Conservation (phyloP, 345 rosid genomes). For the Cardamine chenopodiifolia region DNA sequence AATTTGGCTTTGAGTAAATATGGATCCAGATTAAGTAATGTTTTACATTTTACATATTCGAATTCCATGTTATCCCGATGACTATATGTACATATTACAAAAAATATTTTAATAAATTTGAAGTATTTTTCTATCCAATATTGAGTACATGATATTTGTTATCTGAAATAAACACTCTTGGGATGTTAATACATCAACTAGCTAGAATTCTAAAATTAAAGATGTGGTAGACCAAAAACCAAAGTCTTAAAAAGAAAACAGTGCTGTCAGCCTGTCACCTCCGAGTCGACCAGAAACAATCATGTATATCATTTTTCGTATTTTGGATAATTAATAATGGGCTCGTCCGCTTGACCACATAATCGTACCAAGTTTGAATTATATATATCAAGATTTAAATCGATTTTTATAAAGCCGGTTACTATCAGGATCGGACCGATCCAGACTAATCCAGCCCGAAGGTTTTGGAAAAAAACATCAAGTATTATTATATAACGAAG, state of each 20-base stretch:
- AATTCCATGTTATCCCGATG: not conserved
- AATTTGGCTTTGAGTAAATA: not conserved
- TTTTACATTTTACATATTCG: not conserved
- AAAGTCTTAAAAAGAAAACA: not conserved
- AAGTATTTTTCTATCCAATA: not conserved
- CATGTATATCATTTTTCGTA: not conserved
- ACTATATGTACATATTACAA: not conserved
- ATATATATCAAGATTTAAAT: not conserved
- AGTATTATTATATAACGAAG: not conserved
- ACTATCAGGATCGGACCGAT: slow-evolving; percentile 3
- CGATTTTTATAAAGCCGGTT: not conserved
- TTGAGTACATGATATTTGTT: too few relatives aligned
- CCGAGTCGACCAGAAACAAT: slow-evolving; percentile 1
- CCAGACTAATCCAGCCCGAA: slow-evolving; percentile 29
- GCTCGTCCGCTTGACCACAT: not conserved
- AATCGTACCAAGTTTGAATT: not conserved
- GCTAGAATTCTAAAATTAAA: slow-evolving; percentile 3
- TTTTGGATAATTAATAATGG: not conserved
- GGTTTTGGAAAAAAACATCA: slow-evolving; percentile 22
- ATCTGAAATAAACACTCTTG: not conserved
- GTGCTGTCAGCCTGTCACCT: slow-evolving; percentile 11
- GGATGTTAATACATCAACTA: not conserved
- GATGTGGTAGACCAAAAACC: slow-evolving; percentile 16
- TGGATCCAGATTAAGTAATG: not conserved
- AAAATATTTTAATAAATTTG: not conserved